Evolutionary conservation across 2,329 filamentous ascomycete genomes (phyloP).

Genomic region (Colletotrichum lindemuthianum): DNA sequence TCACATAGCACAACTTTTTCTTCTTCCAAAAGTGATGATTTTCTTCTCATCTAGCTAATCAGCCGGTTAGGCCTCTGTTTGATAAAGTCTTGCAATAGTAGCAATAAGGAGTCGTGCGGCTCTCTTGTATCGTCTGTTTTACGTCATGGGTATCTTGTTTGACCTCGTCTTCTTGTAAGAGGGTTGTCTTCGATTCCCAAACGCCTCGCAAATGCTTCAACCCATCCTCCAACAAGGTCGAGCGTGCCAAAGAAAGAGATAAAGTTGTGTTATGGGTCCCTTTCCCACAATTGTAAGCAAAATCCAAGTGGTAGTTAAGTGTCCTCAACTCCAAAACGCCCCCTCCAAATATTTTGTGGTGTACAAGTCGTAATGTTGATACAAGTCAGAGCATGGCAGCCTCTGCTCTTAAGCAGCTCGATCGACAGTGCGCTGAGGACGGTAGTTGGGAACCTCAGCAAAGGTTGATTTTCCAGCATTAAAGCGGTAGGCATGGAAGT

Average conservation of each 20-base stretch:
- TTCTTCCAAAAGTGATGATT: conserved; percentile 7
- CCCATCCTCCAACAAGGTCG: conserved; percentile 15
- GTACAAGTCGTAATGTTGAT: conserved; percentile 32
- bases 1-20: too few relatives aligned
- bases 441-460: conserved; percentile 85
- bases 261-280: conserved; percentile 1
- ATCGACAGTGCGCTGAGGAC: conserved; percentile 69
- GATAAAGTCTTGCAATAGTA: conserved; percentile 29
- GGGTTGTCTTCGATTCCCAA: conserved; percentile 34
- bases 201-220: conserved; percentile 35
- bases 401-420: conserved; percentile 44
- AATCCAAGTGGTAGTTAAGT: conserved; percentile 30
- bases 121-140: conserved; percentile 6
- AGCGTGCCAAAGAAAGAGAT: conserved; percentile 12
- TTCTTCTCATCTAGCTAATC: conserved; percentile 21
- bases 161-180: conserved; percentile 24
- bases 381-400: conserved; percentile 8
- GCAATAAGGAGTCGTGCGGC: conserved; percentile 14
- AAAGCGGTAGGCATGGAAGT: conserved; percentile 95
- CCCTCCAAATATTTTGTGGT: conserved; percentile 14
- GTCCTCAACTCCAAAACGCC: conserved; percentile 29
- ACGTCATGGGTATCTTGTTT: conserved; percentile 33
- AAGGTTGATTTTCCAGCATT: conserved; percentile 83
- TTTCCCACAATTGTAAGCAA: conserved; percentile 16
- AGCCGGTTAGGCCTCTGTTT: conserved; percentile 11